Base-by-base conservation (phyloP, 768 basidiomycete genomes). In the Lepiota brunneoincarnata region DNA sequence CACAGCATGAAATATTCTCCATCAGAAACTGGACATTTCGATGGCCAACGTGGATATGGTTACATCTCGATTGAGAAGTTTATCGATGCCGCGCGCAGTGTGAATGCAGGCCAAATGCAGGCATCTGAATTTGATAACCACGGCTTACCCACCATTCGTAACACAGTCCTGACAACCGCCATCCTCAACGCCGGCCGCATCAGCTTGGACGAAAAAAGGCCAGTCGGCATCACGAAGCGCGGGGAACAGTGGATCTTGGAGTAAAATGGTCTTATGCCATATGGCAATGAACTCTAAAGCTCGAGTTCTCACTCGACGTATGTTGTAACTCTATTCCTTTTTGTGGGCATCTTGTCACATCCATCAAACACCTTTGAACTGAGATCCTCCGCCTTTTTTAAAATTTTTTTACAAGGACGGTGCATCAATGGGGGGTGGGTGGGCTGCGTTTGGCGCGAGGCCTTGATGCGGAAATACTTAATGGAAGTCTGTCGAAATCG, bases 21-120 rank as follows among this genome's bases (percentile, higher is more conserved):
- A 4, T 92, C 91, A 49, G 91, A 90, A 72, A 88, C 82, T 52
- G 94, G 93, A 5, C 88, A 92, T 71, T 96, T 97, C 65, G 94
- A 96, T 64, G 94, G 94, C 24, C 94, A 95, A 72, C 82, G 87
- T 53, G 93, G 93, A 14, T 97, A 97, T 68, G 94, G 90, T 57
- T 85, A 96, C 67, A 75, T 95, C 62, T 93, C 91, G 15, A 90
- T 95, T 61, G 93, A 93, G 70, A 94, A 90, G 70, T 95, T 95
- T 71, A 75, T 96, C 66, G 92, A 91, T 65, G 90, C 89, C 15
- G 84, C 87, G 39, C 80, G 86, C 48, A 80, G 77, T 57, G 89
- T 94, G 62, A 92, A 93, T 63, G 83, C 86, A 20, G 83, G 86
- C 6, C 65, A 75, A 50, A 73, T 81, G 47, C 79, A 80, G 65